Conservation (phyloP, 1,284 basidiomycete genomes). For the Hypsizygus ulmarius region DNA sequence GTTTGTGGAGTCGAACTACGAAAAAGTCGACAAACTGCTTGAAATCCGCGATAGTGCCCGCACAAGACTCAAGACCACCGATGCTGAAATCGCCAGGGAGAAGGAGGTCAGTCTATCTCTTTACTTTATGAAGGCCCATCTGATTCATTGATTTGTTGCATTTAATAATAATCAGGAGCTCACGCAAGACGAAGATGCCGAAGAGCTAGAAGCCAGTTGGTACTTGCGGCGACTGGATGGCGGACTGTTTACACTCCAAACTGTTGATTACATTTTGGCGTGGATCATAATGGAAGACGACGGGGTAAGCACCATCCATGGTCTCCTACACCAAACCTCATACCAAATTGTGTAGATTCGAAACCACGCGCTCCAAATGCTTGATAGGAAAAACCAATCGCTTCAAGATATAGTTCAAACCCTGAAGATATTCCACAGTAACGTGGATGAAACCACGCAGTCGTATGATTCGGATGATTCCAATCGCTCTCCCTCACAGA, state of each 20-base stretch:
- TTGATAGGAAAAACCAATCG: constrained; percentile 67
- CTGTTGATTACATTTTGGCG: constrained; percentile 88
- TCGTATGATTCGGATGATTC: constrained; percentile 24
- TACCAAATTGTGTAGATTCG: constrained; percentile 53
- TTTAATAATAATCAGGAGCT: constrained; percentile 44
- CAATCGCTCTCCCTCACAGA: constrained; percentile 51
- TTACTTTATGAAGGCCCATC: too few species aligned
- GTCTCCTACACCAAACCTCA: neutral
- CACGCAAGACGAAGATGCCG: constrained; percentile 56
- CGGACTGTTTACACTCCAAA: constrained; percentile 88
- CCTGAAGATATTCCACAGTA: constrained; percentile 66
- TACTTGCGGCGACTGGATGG: constrained; percentile 84
- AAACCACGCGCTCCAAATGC: constrained; percentile 70
- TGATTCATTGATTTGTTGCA: neutral
- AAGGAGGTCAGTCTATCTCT: constrained; percentile 49
- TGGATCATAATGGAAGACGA: constrained; percentile 99
- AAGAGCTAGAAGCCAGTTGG: constrained; percentile 72
- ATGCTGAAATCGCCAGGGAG: constrained; percentile 65
- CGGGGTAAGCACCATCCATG: constrained; percentile 58
- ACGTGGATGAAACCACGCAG: constrained; percentile 57
- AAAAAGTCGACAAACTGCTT: constrained; percentile 90
- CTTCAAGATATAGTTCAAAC: constrained; percentile 66
- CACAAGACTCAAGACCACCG: constrained; percentile 54
- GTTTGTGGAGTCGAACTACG: constrained; percentile 89
- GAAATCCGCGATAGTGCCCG: constrained; percentile 79